Percentiles rank a stretch among this genome's conserved stretches.
These are phyloP conservation scores for Xylariales sp. DNA, from an alignment of 2,329 filamentous ascomycete species.

Conservation along the genomic window DNA sequence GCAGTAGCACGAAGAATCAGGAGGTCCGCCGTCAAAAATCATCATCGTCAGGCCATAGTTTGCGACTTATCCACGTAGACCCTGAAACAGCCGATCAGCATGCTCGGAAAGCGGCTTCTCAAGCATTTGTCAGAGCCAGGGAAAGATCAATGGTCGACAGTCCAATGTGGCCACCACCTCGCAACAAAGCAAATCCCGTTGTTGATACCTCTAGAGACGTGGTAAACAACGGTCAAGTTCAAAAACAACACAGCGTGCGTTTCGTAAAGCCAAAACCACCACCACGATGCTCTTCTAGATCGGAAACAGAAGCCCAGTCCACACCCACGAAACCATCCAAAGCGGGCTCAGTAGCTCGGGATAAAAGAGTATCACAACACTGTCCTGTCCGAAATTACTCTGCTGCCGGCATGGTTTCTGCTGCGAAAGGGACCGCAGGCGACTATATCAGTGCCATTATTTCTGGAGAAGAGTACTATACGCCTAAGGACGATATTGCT, in stretches of 20 bases:
- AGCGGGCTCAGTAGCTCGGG: too few species aligned
- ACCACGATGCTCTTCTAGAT: background rate
- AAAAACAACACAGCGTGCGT: slow-evolving; percentile 50
- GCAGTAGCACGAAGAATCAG: slow-evolving; percentile 41
- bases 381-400: slow-evolving; percentile 17
- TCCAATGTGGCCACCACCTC: slow-evolving; percentile 27
- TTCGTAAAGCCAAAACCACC: slow-evolving; percentile 32
- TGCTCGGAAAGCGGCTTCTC: slow-evolving; percentile 56
- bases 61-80: slow-evolving; percentile 44
- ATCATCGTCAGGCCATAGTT: slow-evolving; percentile 41
- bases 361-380: too few species aligned
- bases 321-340: slow-evolving; percentile 5
- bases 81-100: slow-evolving; percentile 48
- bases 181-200: slow-evolving; percentile 16
- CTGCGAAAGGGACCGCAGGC: slow-evolving; percentile 23
- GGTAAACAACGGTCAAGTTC: too few species aligned
- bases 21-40: slow-evolving; percentile 50
- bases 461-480: slow-evolving; percentile 38
- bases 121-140: slow-evolving; percentile 54
- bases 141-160: slow-evolving; percentile 31
- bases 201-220: too few species aligned
- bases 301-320: background rate
- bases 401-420: slow-evolving; percentile 20
- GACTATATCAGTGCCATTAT: slow-evolving; percentile 32
- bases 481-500: slow-evolving; percentile 41